Conservation (phyloP, 306 rosid genomes). For the Fagus crenata region DNA sequence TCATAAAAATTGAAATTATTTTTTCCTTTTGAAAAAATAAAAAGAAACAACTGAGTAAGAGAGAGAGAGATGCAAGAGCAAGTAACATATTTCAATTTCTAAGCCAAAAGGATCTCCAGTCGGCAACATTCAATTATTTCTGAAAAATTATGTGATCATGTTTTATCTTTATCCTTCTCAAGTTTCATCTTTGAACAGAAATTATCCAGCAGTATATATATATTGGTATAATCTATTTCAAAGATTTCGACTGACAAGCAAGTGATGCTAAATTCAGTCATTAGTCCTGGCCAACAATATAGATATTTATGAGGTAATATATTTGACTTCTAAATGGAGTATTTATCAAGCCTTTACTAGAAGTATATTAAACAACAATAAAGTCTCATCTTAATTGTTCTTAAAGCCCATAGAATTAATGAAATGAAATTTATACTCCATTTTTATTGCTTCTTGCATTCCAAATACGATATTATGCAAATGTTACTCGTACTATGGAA, state of each 20-base stretch:
- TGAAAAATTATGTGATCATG: no score
- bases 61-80: no score
- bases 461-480: neutral
- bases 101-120: no score
- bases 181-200: neutral
- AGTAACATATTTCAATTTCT: no score
- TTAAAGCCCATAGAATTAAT: neutral
- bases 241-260: neutral
- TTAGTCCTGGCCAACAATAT: no score
- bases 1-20: no score
- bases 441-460: neutral
- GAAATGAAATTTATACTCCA: neutral
- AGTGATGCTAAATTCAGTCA: neutral
- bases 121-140: no score
- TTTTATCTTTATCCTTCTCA: neutral
- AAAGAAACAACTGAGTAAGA: no score
- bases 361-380: constrained; percentile 1
- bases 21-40: no score
- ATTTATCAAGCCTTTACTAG: constrained; percentile 13
- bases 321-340: neutral
- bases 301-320: neutral
- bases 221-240: neutral
- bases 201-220: neutral
- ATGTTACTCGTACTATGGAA: no score
- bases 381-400: neutral